Conservation (phyloP, 441 rosid species). For the Gossypium gossypioides region DNA sequence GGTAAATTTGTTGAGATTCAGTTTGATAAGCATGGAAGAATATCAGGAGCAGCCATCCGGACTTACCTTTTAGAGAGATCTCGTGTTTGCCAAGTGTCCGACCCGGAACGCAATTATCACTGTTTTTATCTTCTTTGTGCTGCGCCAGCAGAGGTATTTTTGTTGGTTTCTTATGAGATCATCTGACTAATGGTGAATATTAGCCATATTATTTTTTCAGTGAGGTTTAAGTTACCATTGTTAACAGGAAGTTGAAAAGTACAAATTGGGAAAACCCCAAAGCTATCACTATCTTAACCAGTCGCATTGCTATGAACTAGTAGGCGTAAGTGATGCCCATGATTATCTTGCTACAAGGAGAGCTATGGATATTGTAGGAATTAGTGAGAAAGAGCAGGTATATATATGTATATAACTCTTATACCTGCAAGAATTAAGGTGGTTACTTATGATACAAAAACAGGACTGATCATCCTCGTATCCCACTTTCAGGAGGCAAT, state of each 20-base stretch:
- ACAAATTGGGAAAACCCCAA: slow-evolving; percentile 68
- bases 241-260: slow-evolving; percentile 71
- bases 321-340: slow-evolving; percentile 74
- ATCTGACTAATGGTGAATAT: background rate
- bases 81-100: slow-evolving; percentile 86
- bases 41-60: slow-evolving; percentile 86
- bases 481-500: slow-evolving; percentile 62
- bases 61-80: slow-evolving; percentile 93
- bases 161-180: slow-evolving; percentile 4
- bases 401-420: background rate
- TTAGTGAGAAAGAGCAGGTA: slow-evolving; percentile 83
- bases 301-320: slow-evolving; percentile 75
- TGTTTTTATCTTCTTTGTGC: slow-evolving; percentile 97
- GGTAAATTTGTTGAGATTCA: slow-evolving; percentile 98
- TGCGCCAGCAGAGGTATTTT: slow-evolving; percentile 84
- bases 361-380: slow-evolving; percentile 79
- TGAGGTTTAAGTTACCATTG: slow-evolving; percentile 6
- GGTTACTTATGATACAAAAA: slow-evolving; percentile 3
- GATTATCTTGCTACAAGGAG: slow-evolving; percentile 83
- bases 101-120: slow-evolving; percentile 93
- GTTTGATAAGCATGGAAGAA: slow-evolving; percentile 93
- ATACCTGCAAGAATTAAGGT: background rate
- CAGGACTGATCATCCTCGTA: slow-evolving; percentile 12
- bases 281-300: slow-evolving; percentile 86
- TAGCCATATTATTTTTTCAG: background rate